Conservation (phyloP, 2,329 filamentous ascomycete species). For the Cladosporium phlei region DNA sequence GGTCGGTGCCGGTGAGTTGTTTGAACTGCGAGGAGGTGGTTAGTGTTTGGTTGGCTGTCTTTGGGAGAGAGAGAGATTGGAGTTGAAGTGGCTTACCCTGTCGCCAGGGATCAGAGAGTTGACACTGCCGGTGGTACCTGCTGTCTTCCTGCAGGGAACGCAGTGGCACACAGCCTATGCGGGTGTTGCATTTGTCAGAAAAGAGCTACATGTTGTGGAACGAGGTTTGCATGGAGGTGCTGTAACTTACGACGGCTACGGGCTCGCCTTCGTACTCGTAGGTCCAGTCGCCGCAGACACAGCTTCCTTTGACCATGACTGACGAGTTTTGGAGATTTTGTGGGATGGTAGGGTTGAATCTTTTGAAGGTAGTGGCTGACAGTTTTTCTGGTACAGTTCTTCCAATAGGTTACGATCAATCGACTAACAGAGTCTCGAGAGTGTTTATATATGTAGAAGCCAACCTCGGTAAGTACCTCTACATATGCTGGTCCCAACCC, state of each 20-base stretch:
- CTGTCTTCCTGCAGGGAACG: slow-evolving; percentile 28
- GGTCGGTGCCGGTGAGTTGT: slow-evolving; percentile 26
- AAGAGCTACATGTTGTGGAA: too few species aligned
- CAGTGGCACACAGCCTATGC: slow-evolving; percentile 31
- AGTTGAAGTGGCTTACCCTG: slow-evolving; percentile 17
- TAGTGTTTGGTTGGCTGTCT: too few species aligned
- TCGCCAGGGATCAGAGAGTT: slow-evolving; percentile 27
- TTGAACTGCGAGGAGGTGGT: slow-evolving; percentile 22
- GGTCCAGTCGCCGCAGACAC: slow-evolving; percentile 33
- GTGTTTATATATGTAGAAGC: too few species aligned
- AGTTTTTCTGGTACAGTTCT: too few species aligned
- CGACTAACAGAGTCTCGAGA: too few species aligned
- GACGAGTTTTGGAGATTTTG: slow-evolving; percentile 13
- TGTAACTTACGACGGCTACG: slow-evolving; percentile 20
- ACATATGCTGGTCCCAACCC: too few species aligned
- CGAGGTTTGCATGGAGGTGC: too few species aligned
- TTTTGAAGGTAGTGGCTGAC: too few species aligned
- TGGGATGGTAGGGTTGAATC: not conserved
- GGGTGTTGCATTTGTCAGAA: too few species aligned
- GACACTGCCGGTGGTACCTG: slow-evolving; percentile 27
- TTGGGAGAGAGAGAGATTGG: not conserved
- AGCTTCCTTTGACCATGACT: slow-evolving; percentile 25
- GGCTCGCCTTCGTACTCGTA: slow-evolving; percentile 33
- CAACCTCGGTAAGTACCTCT: too few species aligned
- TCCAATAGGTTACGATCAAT: too few species aligned